Base-by-base conservation (phyloP, 768 basidiomycete genomes). In the Leccinellum albellum region DNA sequence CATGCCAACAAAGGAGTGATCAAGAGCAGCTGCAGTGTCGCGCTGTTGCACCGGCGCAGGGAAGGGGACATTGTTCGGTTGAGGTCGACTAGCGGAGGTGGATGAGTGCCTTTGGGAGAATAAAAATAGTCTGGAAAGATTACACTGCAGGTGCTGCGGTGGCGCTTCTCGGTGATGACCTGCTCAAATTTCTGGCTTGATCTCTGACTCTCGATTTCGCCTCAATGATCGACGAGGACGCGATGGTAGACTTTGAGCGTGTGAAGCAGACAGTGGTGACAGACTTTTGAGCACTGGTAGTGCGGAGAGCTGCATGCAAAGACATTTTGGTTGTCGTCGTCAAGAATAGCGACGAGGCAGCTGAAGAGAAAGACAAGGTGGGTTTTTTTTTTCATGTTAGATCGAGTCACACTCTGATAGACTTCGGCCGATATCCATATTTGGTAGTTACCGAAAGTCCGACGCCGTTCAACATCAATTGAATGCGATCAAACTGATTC, bases 1-100 rank as follows among this genome's bases (percentile, higher is more conserved):
- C 72, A 95, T 82, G 50, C 96, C 97, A 54, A 98, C 82, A 68
- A 99, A 98, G 8, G 89, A 87, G 65, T 86, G 81, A 70, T 94
- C 92, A 58, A 90, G 74, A 40, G 78, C 78, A 42, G 79, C 79
- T 21, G 76, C 74, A 60, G 77, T 78, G 1, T 81, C 78, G 28
- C 75, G 64, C 3, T 75, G 65, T 10, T 72, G 69, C 33, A 72
- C 60, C 24, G 71, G 70, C 1, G 72, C 62, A 54, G 76, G 69
- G 58, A 72, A 70, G 13, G 73, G 70, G 45, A 76, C 66, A 62
- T 74, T 66, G 55, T 69, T 73, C 54, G 64, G 76, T n/a, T 73
- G 66, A 9, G 82, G 81, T 37, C 61, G 64, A 54, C 80, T 63
- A 84, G 84, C n/a, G 83, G 75, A 50, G 83, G 84, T 70, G 9